Base-by-base conservation (phyloP, 2,329 filamentous ascomycete genomes). In the Pseudopithomyces chartarum region DNA sequence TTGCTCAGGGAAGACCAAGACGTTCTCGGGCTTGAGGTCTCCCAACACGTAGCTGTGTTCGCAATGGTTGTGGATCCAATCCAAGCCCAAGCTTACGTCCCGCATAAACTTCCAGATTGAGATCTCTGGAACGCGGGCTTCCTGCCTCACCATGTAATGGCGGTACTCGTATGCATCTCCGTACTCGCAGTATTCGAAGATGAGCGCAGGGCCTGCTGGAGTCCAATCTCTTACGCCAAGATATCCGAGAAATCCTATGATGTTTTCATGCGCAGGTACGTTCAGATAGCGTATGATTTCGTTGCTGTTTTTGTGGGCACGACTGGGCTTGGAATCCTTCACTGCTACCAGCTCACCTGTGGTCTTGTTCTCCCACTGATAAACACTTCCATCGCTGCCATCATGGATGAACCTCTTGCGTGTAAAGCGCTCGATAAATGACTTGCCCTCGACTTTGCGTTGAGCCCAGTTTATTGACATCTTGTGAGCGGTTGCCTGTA, bases 21-120 rank as follows among this genome's bases (percentile, higher is more conserved):
- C 95, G 72, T 98, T 98, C 73, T 96, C 92, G 0, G 90, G 87
- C 78, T 98, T 98, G 65, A 98, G 81, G 70, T 98, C 95, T 32
- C 92, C 92, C 71, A 98, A 95, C 36, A 97, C 79, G 54, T 97
- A 61, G 11, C 15, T 13, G 11, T 13, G 34, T 7, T 19, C 36
- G 23, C 60, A 39, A 10, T 49, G 11, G 26, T 66, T 63, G 26
- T 72, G 69, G 2, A 74, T 17, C 39, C 57, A 60, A 22, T 68
- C 40, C 0, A 72, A 49, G 2, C 49, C 70, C 7, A 67, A 55
- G n/a, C 45, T 48, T 52, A 70, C 58, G 22, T 73, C 69, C 4
- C 45, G 47, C 12, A 71, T 53, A 10, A 69, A 34, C 49, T 72
- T 73, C 63, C 67, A 71, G 10, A 73, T 44, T 0, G 68, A 68